phyloP scores from a whole-genome alignment of 306 rosid genomes.

The Phaseolus lunatus region DNA sequence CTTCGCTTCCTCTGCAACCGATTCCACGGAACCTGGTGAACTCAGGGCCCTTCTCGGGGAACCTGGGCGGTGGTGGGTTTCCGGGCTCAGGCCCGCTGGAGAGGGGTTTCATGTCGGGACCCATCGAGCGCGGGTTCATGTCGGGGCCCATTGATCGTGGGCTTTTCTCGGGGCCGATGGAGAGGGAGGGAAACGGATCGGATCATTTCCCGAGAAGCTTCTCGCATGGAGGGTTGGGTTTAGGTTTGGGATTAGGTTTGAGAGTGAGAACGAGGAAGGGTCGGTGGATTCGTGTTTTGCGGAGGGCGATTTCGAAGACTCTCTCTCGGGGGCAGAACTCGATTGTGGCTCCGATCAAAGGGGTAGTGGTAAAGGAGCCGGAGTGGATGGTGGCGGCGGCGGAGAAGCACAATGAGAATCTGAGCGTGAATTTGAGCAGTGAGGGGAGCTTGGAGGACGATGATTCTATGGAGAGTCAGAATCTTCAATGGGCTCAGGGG shows the following conservation, averaged over 20 bases:
- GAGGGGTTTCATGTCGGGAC: conserved; percentile 92
- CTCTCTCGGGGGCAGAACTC: conserved; percentile 77
- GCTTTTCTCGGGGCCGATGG: conserved; percentile 87
- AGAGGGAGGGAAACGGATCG: conserved; percentile 50
- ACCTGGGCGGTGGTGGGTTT: conserved; percentile 45
- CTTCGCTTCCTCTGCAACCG: conserved; percentile 93
- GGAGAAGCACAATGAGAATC: conserved; percentile 78
- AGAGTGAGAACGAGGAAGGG: conserved; percentile 64
- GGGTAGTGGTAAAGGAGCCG: conserved; percentile 62
- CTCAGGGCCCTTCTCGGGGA: conserved; percentile 81
- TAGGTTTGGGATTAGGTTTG: conserved; percentile 45
- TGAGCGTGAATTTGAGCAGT: conserved; percentile 88
- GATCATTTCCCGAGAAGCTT: conserved; percentile 84
- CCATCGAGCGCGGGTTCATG: conserved; percentile 96
- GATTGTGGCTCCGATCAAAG: conserved; percentile 76
- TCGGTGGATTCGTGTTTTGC: conserved; percentile 64
- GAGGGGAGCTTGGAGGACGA: conserved; percentile 92
- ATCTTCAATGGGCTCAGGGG: conserved; percentile 99
- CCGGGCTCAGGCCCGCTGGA: conserved; percentile 86
- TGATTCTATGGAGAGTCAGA: conserved; percentile 78
- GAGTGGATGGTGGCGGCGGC: conserved; percentile 69
- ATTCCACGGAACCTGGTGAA: conserved; percentile 66
- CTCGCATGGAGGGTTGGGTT: conserved; percentile 73
- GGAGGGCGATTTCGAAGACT: conserved; percentile 77
- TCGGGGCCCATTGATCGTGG: conserved; percentile 96